Percentiles rank a stretch among this genome's conserved stretches.
These are phyloP conservation scores for Musa itinerans DNA, from an alignment of 176 grass and related monocot genomes.

Conservation along the genomic window DNA sequence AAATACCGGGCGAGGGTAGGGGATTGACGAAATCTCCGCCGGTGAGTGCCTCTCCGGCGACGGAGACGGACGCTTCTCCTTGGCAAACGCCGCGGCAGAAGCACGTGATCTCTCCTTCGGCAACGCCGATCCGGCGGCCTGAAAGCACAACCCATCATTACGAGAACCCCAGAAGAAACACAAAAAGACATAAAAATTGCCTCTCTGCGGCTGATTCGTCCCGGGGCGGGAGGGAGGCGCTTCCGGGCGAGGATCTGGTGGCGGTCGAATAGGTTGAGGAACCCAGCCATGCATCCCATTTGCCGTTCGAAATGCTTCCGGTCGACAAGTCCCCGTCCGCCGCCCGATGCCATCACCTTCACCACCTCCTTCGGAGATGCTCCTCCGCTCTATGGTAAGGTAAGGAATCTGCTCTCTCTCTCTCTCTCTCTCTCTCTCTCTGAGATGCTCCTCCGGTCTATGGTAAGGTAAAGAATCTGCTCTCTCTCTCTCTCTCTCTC, in stretches of 20 bases:
- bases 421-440: too few relatives aligned
- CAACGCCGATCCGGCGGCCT: slow-evolving; percentile 28
- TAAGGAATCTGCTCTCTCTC: too few relatives aligned
- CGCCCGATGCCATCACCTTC: neutral
- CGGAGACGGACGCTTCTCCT: neutral
- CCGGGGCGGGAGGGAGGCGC: slow-evolving; percentile 13
- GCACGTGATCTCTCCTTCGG: slow-evolving; percentile 27
- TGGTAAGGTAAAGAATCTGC: too few relatives aligned
- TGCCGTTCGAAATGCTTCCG: too few relatives aligned
- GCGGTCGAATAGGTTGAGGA: slow-evolving; percentile 27
- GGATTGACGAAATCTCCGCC: too few relatives aligned
- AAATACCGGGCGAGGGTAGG: neutral
- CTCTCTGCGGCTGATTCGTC: slow-evolving; percentile 1
- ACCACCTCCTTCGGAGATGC: too few relatives aligned
- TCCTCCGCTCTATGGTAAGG: too few relatives aligned
- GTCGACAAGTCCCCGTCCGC: too few relatives aligned
- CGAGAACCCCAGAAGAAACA: neutral
- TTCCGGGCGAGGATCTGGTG: slow-evolving; percentile 11
- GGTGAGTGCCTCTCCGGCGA: too few relatives aligned
- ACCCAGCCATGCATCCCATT: slow-evolving; percentile 32
- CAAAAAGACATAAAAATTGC: neutral
- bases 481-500: too few relatives aligned
- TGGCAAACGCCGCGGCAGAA: neutral
- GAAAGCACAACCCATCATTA: neutral
- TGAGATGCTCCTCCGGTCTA: too few relatives aligned